Base-by-base conservation (phyloP, 805 yeast genomes). In the Priceomyces carsonii region DNA sequence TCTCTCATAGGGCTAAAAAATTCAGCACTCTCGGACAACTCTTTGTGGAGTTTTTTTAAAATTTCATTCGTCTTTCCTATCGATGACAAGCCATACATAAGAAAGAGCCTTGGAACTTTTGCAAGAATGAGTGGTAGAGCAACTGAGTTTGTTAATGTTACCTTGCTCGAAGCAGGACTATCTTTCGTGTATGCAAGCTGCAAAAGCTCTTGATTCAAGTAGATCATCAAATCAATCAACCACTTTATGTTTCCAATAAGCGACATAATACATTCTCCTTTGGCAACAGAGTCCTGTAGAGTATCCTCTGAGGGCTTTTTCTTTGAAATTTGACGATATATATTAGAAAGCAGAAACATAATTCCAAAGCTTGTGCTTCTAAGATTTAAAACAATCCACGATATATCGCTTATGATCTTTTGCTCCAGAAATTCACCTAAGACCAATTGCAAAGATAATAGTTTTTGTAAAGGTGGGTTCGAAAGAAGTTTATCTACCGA, bases 181-280 rank as follows among this genome's bases (percentile, higher is more conserved):
- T 43, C 33, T 51, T 55, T 43, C 39, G 53, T 33, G 36, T 51
- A 46, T 16, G 61, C 41, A 18, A 80, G 48, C 21, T 80, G 74
- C 16, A 82, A 51, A 21, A 84, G 59, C 45, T 91, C 95, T 56
- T 90, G 95, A 36, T 80, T 77, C 26, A 86, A 55, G 43, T 77
- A 79, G 1, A 82, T 77, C 36, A 87, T 69, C 41, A 87, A 77
- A 53, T 89, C 96, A 20, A 87, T 74, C 45, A 86, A 75, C 96
- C 97, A 91, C 48, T 87, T 77, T 6, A 85, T 78, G 25, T 84
- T 77, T 0, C 97, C 97, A n/a, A 86, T 59, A 8, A 80, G 66
- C 12, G 68, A 62, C 28, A 81, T 65, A 3, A 84, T 69, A 42
- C 79, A 69, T 47, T 83, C 89, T 23, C 81, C 82, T 45, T 88